These are phyloP conservation scores for Mycena galericulata DNA, from an alignment of 768 basidiomycete genomes.

Conservation along the genomic window DNA sequence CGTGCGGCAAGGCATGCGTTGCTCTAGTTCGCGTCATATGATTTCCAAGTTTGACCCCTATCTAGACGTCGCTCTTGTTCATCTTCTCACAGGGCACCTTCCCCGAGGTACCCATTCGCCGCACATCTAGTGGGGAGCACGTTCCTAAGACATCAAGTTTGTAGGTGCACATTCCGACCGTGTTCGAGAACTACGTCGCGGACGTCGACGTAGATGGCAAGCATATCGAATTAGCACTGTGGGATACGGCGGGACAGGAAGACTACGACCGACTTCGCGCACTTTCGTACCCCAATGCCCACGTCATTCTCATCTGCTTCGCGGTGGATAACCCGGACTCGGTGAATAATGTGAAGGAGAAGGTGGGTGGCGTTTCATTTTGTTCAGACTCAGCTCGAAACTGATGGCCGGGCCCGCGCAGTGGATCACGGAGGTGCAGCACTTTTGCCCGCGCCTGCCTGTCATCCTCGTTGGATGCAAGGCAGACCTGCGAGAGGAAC, in stretches of 20 bases:
- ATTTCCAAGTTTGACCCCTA: conserved; percentile 20
- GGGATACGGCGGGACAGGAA: conserved; percentile 99
- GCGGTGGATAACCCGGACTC: conserved; percentile 98
- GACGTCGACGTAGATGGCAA: conserved; percentile 99
- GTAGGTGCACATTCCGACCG: conserved; percentile 98
- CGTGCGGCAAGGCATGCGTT: conserved; percentile 86
- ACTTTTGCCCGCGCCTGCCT: conserved; percentile 94
- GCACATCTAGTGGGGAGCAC: not conserved
- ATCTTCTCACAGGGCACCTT: conserved; percentile 97
- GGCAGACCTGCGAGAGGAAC: conserved; percentile 96
- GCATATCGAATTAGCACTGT: conserved; percentile 97
- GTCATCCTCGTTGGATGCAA: conserved; percentile 99
- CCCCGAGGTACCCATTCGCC: conserved; percentile 75
- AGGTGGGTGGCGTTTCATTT: conserved; percentile 67
- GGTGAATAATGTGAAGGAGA: conserved; percentile 99
- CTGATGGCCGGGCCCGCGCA: conserved; percentile 49
- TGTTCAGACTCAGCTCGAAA: not conserved
- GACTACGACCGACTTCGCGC: conserved; percentile 99
- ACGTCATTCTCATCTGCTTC: conserved; percentile 99
- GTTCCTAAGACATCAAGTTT: conserved; percentile 2
- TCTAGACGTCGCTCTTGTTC: conserved; percentile 91
- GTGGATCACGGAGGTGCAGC: conserved; percentile 99
- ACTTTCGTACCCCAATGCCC: conserved; percentile 98
- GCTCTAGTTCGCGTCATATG: conserved; percentile 2
- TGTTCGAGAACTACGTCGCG: conserved; percentile 99